Evolutionary conservation across 2,329 filamentous ascomycete genomes (phyloP).

Genomic region (Blastomyces gilchristii): DNA sequence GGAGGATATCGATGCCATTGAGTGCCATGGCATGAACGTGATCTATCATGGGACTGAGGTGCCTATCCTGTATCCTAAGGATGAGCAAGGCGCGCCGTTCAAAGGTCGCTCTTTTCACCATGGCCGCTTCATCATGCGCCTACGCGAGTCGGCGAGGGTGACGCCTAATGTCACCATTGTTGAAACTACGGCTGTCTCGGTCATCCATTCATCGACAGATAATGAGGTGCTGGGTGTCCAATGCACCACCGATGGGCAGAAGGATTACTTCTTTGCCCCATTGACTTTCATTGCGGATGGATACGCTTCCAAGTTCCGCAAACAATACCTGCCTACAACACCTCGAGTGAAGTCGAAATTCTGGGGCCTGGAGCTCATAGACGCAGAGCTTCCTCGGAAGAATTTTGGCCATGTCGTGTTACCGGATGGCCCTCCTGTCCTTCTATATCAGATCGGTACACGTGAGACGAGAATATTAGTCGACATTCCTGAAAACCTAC

Average conservation of each 20-base stretch:
- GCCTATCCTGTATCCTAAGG: slow-evolving; percentile 65
- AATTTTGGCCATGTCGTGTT: slow-evolving; percentile 83
- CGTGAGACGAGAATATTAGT: slow-evolving; percentile 86
- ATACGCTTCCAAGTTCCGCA: slow-evolving; percentile 85
- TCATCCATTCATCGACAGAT: slow-evolving; percentile 59
- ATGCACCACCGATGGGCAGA: slow-evolving; percentile 53
- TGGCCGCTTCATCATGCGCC: slow-evolving; percentile 76
- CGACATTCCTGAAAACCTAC: slow-evolving; percentile 69
- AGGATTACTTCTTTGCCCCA: slow-evolving; percentile 76
- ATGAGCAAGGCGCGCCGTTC: slow-evolving; percentile 42
- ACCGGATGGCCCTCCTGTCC: slow-evolving; percentile 62
- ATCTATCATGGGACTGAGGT: slow-evolving; percentile 67
- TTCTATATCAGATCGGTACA: slow-evolving; percentile 94
- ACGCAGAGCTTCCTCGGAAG: slow-evolving; percentile 65
- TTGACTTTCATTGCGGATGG: slow-evolving; percentile 87
- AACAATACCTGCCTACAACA: slow-evolving; percentile 56
- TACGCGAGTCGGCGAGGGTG: slow-evolving; percentile 62
- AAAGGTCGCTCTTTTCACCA: slow-evolving; percentile 85
- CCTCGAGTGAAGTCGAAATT: slow-evolving; percentile 77
- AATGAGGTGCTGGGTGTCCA: slow-evolving; percentile 75
- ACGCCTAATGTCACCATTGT: slow-evolving; percentile 81
- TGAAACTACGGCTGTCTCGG: slow-evolving; percentile 72
- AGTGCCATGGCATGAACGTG: slow-evolving; percentile 77
- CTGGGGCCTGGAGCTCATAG: slow-evolving; percentile 84
- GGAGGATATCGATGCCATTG: slow-evolving; percentile 77